Evolutionary conservation across 1,284 basidiomycete species (phyloP), one percentile per base, ranked within the genome.

Genomic region (Athelia sp.): DNA sequence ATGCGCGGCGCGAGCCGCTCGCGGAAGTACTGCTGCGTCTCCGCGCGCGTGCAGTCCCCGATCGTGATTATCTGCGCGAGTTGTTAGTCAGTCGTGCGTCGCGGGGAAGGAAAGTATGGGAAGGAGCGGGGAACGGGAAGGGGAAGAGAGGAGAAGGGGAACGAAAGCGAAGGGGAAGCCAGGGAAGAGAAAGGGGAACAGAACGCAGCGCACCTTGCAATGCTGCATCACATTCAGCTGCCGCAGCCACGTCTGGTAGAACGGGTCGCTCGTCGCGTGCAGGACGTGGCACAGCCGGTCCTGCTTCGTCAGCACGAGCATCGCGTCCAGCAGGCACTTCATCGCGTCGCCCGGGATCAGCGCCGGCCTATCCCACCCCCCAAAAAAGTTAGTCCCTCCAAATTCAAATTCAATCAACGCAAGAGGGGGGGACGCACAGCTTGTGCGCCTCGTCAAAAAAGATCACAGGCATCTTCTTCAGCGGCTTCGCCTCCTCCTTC

Each of bases 391-490:
- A n/a, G n/a, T n/a, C n/a, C n/a, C n/a, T n/a, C n/a, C n/a, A n/a
- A n/a, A n/a, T n/a, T n/a, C 45, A 40, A 18, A 19, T 24, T 3
- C 46, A 36, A 43, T 18, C 48, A 17, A 18, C 46, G 26, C 35
- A 24, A 48, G 40, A n/a, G n/a, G 31, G 2, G 21, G 38, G 29
- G 22, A 62, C 81, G 49, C 62, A 87, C 87, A 90, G 66, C 60
- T 85, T 87, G 61, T 91, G 88, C 1, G 88, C 87, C 62, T 91
- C 90, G 56, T 91, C 89, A 52, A 92, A 80, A 61, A 90, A 86
- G 51, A 91, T 76, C 6, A 90, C 85, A 0, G 87, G 88, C 62
- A 88, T 82, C 65, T 81, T 86, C 70, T 90, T 91, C 49, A 53
- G 48, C 14, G 69, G 70, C 32, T 62, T 65, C 43, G 67, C 67